Evolutionary conservation across 768 basidiomycete species (phyloP), one percentile per base, ranked within the genome.

Genomic region (Leccinum boreale): DNA sequence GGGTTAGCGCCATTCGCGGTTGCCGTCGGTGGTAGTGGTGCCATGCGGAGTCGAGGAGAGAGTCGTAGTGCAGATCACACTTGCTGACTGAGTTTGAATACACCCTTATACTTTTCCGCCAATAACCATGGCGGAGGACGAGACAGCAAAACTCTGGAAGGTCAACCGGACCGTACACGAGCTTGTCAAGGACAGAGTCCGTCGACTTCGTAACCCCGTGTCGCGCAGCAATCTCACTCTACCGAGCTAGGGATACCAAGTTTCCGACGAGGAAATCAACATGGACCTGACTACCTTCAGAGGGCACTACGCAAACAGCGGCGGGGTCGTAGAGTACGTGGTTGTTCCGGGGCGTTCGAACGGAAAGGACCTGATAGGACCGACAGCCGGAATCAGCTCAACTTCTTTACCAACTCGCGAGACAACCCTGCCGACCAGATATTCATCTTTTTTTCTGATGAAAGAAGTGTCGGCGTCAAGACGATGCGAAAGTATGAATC

Each of bases 111-210:
- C 53, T 55, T 47, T 49, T 15, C 6, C 31, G 12, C 26, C 26
- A 1, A 31, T 65, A 68, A 67, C 74, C 65, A 89, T 90, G 87
- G 77, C 80, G 62, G 88, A 90, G 65, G 89, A 92, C 75, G 90
- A 92, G 73, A 83, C 87, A 59, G 89, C 94, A 58, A 87, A 86
- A 68, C 81, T 98, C 69, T 98, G 94, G 93, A 90, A 95, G 68
- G 94, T 98, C 61, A 94, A 94, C 74, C 78, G 92, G 66, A 98
- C 97, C 50, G 89, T 98, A 45, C 95, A 98, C 71, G 96, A 99
- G 75, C 86, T 99, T 53, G 92, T 95, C 61, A 85, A 87, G 72
- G 96, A 99, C 73, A 85, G 97, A 79, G 97, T 98, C 70, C 39
- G 61, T 66, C 57, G 58, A 54, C 55, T 56, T 62, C 31, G 56